Base-by-base conservation (phyloP, 2,329 filamentous ascomycete species). In the Penicillium sp. region DNA sequence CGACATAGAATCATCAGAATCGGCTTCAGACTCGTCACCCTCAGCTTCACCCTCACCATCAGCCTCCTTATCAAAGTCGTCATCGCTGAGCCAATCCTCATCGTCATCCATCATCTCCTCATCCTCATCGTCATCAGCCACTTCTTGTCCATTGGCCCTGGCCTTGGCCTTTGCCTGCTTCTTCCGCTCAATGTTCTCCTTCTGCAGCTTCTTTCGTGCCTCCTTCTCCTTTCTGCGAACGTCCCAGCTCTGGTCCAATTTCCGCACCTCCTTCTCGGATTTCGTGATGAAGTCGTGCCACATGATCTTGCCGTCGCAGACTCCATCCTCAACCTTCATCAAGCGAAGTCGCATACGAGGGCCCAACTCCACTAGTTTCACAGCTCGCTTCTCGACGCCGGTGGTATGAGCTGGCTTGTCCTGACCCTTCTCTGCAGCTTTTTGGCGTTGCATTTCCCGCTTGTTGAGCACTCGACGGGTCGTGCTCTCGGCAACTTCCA, bases 281-380 rank as follows among this genome's bases (percentile, higher is more conserved):
- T 99, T 99, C 66, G 86, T 82, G 45, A 97, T 84, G 66, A 89
- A 95, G 67, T 96, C 90, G 70, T 99, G 93, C 93, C 93, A 99
- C 87, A 99, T 88, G 49, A 95, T 81, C 68, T 89, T 93, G 41
- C 93, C 93, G 22, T 81, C 80, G 63, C 90, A 96, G 6, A 97
- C 72, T 1, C 92, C 93, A 61, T 99, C 93, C 66, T 99, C 93
- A 4, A 99, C 91, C 75, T 99, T 99, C 47, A 89, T 91, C 72
- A 99, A 77, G 28, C 92, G 83, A 34, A 99, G 75, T 53, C 82
- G 86, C 87, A 99, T 86, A 46, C 93, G 83, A 1, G 93, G 93
- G 0, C 93, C 93, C 0, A 99, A 75, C 72, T 99, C 93, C 3
- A 95, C 85, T 6, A 99, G 77, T 68, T 95, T 96, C 18, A 99